Conservation (phyloP, 2,329 filamentous ascomycete genomes). For the Trichoderma simmonsii region DNA sequence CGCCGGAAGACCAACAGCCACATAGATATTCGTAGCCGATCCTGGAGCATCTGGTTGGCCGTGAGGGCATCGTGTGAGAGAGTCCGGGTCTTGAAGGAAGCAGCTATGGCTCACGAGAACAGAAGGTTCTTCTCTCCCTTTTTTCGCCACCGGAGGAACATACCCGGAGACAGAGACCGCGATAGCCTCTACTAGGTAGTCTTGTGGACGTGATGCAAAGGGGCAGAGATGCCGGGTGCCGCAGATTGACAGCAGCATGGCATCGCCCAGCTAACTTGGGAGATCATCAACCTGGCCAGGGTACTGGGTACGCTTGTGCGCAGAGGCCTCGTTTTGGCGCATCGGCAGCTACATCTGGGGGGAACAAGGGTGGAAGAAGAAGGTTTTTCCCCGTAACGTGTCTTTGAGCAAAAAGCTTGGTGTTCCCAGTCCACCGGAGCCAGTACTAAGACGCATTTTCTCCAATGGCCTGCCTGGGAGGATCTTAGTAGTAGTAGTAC, state of each 20-base stretch:
- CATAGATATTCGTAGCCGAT: background rate
- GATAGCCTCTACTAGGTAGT: background rate
- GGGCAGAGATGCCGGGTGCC: background rate
- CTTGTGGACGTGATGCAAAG: background rate
- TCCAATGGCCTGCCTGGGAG: slow-evolving; percentile 1
- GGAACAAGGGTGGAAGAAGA: background rate
- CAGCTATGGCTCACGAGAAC: background rate
- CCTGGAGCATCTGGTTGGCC: background rate
- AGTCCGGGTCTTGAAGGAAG: background rate
- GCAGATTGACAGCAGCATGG: background rate
- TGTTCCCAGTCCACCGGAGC: slow-evolving; percentile 5
- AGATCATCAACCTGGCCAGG: slow-evolving; percentile 5
- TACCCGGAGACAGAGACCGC: background rate
- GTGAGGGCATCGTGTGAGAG: background rate
- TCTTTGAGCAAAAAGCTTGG: background rate
- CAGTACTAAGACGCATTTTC: background rate
- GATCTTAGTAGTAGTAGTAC: background rate
- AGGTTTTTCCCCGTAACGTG: slow-evolving; percentile 2
- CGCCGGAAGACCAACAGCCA: slow-evolving; percentile 4
- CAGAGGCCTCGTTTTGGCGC: background rate
- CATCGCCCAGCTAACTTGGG: background rate
- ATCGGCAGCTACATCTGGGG: slow-evolving; percentile 3
- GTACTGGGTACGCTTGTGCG: background rate
- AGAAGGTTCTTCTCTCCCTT: background rate
- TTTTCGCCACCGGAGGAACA: background rate